Conservation (phyloP, 2,329 filamentous ascomycete genomes). For the Verticillium isaacii region DNA sequence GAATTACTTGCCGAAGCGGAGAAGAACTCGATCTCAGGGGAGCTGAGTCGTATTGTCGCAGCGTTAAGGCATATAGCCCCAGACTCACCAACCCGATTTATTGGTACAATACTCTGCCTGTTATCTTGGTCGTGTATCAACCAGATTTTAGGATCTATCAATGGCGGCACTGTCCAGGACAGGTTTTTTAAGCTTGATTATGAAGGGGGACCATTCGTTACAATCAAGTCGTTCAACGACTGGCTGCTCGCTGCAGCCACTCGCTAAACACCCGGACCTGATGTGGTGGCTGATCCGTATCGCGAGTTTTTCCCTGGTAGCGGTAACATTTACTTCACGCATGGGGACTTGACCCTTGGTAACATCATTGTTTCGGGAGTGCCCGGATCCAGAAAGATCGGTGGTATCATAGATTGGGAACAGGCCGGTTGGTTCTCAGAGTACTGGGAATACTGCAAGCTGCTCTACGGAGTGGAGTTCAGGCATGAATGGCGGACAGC, state of each 20-base stretch:
- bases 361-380: conserved; percentile 19
- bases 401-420: conserved; percentile 22
- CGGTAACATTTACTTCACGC: not conserved
- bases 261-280: not conserved
- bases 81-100: not conserved
- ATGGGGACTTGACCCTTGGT: not conserved
- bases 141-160: not conserved
- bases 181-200: conserved; percentile 15
- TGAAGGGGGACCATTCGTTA: conserved; percentile 11
- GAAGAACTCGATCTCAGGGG: conserved; percentile 16
- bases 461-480: conserved; percentile 12
- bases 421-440: conserved; percentile 26
- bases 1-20: conserved; percentile 11
- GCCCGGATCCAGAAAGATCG: conserved; percentile 11
- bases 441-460: conserved; percentile 27
- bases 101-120: not conserved
- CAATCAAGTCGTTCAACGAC: not conserved
- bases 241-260: not conserved
- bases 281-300: not conserved
- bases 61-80: conserved; percentile 8
- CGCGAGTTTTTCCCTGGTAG: not conserved
- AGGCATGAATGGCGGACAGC: conserved; percentile 13
- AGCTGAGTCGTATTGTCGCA: conserved; percentile 8
- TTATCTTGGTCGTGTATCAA: conserved; percentile 1
- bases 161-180: conserved; percentile 11